Base-by-base conservation (phyloP, 2,329 filamentous ascomycete species). In the Neoscytalidium dimidiatum region DNA sequence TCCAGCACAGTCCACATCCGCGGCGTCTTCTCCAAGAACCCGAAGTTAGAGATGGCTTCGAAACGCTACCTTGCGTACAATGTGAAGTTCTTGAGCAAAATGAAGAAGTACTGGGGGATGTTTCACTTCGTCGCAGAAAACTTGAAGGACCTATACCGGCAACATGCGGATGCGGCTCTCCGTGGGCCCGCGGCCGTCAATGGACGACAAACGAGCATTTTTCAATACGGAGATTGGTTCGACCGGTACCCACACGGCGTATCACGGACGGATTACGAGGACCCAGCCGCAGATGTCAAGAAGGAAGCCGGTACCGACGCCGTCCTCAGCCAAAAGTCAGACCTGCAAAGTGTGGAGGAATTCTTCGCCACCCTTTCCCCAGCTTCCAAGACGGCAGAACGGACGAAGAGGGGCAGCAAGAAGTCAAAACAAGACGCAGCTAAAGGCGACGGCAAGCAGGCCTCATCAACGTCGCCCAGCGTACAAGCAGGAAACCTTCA, bases 41-140 rank as follows among this genome's bases (percentile, higher is more conserved):
- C 88, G 14, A 81, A 86, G 11, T 84, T 96, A 57, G 92, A 96
- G 75, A 85, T 86, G 13, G 86, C 87, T 8, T 92, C 92, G 8
- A 97, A 96, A 79, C 88, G 89, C 68, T 94, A 97, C 72, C 82
- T 97, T 17, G 88, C 91, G 0, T 91, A 89, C 68, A 98, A 97
- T 69, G 90, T 98, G 71, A 92, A 90, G 72, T 98, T 95, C 71
- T 80, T 99, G 49, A 90, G 90, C 63, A 95, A 92, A 78, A 96
- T 98, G 92, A 97, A 97, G 82, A 92, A 92, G 66, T 94, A 95
- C 72, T 99, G 95, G 95, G 95, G 94, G 66, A 96, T 97, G 90
- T 97, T 98, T 74, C 92, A 97, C 75, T 97, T 93, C 80, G 94
- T 98, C 86, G 90, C 92, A 0, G 94, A 98, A 74, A 95, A 94